phyloP scores from a whole-genome alignment of 1,284 basidiomycete genomes.

The Rhodotorula sp. region DNA sequence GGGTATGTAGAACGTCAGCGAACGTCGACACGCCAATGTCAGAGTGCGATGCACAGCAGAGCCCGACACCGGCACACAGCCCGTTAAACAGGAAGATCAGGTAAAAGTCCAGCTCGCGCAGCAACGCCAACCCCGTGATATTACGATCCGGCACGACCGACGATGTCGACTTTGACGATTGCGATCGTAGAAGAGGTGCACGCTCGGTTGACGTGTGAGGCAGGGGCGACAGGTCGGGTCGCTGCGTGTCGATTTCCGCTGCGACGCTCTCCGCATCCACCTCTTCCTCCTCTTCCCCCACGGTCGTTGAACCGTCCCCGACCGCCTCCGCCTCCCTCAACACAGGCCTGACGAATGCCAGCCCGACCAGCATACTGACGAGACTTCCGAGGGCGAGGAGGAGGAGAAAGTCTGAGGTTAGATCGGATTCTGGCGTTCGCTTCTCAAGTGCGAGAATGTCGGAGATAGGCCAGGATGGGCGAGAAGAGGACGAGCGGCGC shows the following conservation, averaged over 20 bases:
- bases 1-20: background rate
- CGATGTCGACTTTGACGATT: background rate
- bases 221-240: too few relatives aligned
- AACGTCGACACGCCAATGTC: background rate
- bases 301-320: background rate
- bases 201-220: background rate
- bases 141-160: conserved; percentile 8
- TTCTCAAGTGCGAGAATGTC: too few relatives aligned
- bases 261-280: background rate
- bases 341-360: conserved; percentile 40
- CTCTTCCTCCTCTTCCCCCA: background rate
- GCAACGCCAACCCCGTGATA: conserved; percentile 20
- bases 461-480: background rate
- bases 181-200: background rate
- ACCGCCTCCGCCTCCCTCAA: background rate
- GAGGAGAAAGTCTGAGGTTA: conserved; percentile 47
- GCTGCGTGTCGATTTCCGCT: too few relatives aligned
- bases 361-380: conserved; percentile 46
- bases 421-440: conserved; percentile 28
- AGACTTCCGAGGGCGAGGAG: conserved; percentile 46
- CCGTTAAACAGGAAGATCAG: conserved; percentile 33
- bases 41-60: conserved; percentile 10
- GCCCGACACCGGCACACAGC: conserved; percentile 22
- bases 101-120: conserved; percentile 33
- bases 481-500: background rate